A percentile compares a stretch with the other conserved stretches of the same genome.
phyloP scores from a whole-genome alignment of 345 rosid species.

The Viola odorata region DNA sequence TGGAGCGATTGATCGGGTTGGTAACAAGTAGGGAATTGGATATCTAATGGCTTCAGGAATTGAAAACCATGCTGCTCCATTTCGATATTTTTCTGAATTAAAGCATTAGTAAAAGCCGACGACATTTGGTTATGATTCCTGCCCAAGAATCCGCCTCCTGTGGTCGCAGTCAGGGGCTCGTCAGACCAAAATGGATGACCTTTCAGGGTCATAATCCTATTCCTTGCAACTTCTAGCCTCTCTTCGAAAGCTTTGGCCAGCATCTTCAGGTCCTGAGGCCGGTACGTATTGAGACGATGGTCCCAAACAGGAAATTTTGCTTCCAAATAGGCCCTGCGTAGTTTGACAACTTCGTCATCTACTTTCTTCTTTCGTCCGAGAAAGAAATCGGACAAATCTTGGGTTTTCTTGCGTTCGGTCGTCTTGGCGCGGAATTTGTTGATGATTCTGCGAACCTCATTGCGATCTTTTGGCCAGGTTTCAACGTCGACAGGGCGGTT shows the following conservation, averaged over 20 bases:
- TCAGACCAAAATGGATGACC: neutral
- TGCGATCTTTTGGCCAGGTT: slow-evolving; percentile 20
- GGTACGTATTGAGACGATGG: slow-evolving; percentile 8
- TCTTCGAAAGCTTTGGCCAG: neutral
- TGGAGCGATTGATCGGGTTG: neutral
- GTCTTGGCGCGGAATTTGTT: slow-evolving; percentile 7
- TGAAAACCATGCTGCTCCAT: neutral
- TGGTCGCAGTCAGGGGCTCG: neutral
- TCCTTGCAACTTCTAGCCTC: slow-evolving; percentile 13
- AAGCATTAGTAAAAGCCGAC: neutral
- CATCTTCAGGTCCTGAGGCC: slow-evolving; percentile 8
- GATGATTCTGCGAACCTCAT: slow-evolving; percentile 15
- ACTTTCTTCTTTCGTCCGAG: slow-evolving; percentile 17
- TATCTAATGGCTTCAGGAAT: neutral
- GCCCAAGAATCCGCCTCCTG: too few relatives aligned
- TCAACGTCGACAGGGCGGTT: slow-evolving; percentile 1
- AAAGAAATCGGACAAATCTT: slow-evolving; percentile 19
- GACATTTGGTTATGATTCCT: neutral
- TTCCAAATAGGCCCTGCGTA: slow-evolving; percentile 7
- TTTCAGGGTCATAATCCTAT: slow-evolving; percentile 5
- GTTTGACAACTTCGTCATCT: slow-evolving; percentile 14
- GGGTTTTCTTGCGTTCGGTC: slow-evolving; percentile 11
- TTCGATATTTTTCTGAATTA: neutral
- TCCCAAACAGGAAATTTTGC: slow-evolving; percentile 22
- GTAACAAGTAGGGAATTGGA: neutral